Evolutionary conservation across 805 yeast genomes (phyloP).

Genomic region (Yarrowia porcina): DNA sequence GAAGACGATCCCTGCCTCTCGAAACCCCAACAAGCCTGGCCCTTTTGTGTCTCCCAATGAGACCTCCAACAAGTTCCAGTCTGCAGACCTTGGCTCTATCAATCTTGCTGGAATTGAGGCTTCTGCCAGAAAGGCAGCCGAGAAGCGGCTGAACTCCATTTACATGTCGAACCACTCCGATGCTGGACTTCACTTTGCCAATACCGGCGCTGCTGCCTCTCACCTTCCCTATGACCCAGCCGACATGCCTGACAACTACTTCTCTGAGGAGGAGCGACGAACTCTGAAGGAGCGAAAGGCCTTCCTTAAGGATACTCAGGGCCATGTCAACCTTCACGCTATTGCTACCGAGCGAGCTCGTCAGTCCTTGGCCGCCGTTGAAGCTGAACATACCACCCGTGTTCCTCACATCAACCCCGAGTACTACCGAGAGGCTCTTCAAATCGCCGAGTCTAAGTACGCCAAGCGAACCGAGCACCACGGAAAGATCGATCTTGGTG

Average conservation of each 20-base stretch:
- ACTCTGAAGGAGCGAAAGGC: conserved; percentile 32
- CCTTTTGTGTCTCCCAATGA: conserved; percentile 24
- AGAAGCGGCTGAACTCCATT: conserved; percentile 33
- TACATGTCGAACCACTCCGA: conserved; percentile 30
- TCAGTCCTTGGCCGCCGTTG: conserved; percentile 42
- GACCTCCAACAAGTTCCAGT: conserved; percentile 18
- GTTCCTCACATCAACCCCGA: conserved; percentile 47
- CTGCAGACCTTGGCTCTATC: conserved; percentile 18
- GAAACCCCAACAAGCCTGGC: conserved; percentile 24
- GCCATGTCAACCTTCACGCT: conserved; percentile 45
- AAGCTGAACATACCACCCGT: conserved; percentile 44
- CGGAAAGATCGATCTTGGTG: conserved; percentile 75
- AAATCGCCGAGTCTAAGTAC: conserved; percentile 67
- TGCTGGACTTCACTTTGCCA: conserved; percentile 28
- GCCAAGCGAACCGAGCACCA: conserved; percentile 52
- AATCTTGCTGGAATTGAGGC: conserved; percentile 33
- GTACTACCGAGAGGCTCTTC: conserved; percentile 68
- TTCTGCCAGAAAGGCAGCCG: conserved; percentile 38
- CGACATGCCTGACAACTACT: conserved; percentile 14
- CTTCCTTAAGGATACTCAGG: conserved; percentile 28
- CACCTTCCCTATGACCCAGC: conserved; percentile 19
- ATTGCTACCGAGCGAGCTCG: conserved; percentile 54
- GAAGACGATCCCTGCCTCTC: conserved; percentile 10
- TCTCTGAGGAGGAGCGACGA: conserved; percentile 26
- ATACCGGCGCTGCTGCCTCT: conserved; percentile 32